phyloP scores from a whole-genome alignment of 192 early-diverging fungal species.

The Coemansia sp. region DNA sequence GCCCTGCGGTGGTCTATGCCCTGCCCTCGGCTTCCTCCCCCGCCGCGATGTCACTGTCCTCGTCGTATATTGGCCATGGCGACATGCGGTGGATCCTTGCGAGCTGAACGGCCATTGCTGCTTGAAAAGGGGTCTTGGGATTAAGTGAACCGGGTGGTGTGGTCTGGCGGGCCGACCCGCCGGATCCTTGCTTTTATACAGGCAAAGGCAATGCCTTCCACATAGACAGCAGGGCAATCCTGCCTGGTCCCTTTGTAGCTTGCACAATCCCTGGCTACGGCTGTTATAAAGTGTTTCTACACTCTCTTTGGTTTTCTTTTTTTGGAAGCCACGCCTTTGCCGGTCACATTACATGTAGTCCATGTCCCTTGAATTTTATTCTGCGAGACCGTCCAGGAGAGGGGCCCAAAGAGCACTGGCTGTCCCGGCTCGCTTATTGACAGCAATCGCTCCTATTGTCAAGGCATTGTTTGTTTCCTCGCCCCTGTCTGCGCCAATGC shows the following conservation, averaged over 20 bases:
- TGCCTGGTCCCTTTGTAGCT: neutral
- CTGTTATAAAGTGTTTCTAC: too few species aligned
- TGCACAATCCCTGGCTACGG: neutral
- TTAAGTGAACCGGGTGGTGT: neutral
- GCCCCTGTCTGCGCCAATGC: too few species aligned
- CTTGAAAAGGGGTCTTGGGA: neutral
- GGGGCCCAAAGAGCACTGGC: too few species aligned
- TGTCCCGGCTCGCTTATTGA: too few species aligned
- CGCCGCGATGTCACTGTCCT: neutral
- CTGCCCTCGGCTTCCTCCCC: neutral
- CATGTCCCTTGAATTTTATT: too few species aligned
- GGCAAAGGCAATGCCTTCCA: neutral
- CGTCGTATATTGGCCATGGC: slow-evolving; percentile 12
- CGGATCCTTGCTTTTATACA: neutral
- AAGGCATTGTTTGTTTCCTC: too few species aligned
- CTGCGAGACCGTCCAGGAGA: too few species aligned
- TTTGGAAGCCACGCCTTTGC: too few species aligned
- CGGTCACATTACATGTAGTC: too few species aligned
- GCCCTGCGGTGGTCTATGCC: too few species aligned
- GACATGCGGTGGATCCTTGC: slow-evolving; percentile 1
- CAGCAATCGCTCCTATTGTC: too few species aligned
- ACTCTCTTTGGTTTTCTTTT: too few species aligned
- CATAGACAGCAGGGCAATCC: neutral
- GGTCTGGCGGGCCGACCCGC: neutral
- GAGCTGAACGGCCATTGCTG: neutral